Evolutionary conservation across 371 early-diverging fungal genomes (phyloP).

Genomic region (Rhizomucor pusillus): DNA sequence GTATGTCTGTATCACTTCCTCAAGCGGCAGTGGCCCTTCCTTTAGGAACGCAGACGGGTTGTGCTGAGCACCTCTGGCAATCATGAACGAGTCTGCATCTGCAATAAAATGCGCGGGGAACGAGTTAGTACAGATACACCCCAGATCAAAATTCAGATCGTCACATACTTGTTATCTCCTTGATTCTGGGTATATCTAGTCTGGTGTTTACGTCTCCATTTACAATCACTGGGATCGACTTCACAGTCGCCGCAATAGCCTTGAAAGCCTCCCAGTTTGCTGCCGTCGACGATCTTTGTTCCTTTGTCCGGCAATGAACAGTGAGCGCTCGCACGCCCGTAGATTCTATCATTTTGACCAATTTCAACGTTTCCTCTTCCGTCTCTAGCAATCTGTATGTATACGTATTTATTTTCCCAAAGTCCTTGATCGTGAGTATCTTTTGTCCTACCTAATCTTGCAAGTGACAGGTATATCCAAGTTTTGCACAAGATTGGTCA

Average conservation of each 20-base stretch:
- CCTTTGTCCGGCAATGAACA: constrained; percentile 85
- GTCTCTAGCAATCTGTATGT: constrained; percentile 59
- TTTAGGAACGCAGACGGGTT: constrained; percentile 84
- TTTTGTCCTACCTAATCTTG: constrained; percentile 58
- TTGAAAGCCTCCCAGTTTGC: constrained; percentile 88
- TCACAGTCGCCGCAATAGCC: constrained; percentile 62
- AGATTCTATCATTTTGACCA: constrained; percentile 76
- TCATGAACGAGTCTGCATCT: constrained; percentile 77
- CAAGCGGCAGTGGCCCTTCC: constrained; percentile 54
- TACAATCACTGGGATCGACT: constrained; percentile 81
- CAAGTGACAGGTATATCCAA: constrained; percentile 77
- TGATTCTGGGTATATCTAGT: constrained; percentile 60
- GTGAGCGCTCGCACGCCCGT: constrained; percentile 91
- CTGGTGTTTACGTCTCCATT: constrained; percentile 87
- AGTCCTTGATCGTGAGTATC: not conserved
- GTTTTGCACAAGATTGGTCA: constrained; percentile 72
- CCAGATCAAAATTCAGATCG: not conserved
- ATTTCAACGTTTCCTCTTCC: constrained; percentile 75
- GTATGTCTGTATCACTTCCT: constrained; percentile 62
- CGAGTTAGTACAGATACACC: not conserved
- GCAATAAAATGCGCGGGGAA: not conserved
- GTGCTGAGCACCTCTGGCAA: constrained; percentile 82
- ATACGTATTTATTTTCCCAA: not conserved
- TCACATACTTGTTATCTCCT: constrained; percentile 49
- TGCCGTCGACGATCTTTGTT: constrained; percentile 72